phyloP scores from a whole-genome alignment of 2,329 filamentous ascomycete genomes.

The Penicillium sumatraense region DNA sequence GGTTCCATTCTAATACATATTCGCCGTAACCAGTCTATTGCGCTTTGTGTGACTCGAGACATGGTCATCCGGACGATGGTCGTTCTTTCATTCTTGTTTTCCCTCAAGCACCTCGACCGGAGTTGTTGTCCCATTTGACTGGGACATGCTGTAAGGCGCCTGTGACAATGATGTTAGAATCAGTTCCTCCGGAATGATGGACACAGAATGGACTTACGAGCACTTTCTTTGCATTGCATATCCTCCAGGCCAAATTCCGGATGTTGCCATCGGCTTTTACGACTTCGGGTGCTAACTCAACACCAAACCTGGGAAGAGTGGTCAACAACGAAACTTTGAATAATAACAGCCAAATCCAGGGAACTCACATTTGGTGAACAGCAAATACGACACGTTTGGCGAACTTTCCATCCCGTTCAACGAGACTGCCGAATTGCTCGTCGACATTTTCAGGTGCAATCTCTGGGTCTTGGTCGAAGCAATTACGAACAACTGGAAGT shows the following conservation, averaged over 20 bases:
- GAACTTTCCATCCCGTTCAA: slow-evolving; percentile 87
- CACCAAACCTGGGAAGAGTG: slow-evolving; percentile 67
- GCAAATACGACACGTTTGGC: slow-evolving; percentile 90
- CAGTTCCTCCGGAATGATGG: background rate
- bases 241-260: slow-evolving; percentile 87
- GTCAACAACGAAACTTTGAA: slow-evolving; percentile 13
- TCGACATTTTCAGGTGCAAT: slow-evolving; percentile 81
- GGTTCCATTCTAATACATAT: background rate
- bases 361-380: slow-evolving; percentile 81
- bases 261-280: slow-evolving; percentile 92
- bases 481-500: slow-evolving; percentile 84
- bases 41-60: background rate
- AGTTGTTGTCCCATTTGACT: slow-evolving; percentile 65
- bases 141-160: slow-evolving; percentile 75
- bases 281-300: slow-evolving; percentile 91
- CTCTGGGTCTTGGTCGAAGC: slow-evolving; percentile 87
- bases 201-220: slow-evolving; percentile 64
- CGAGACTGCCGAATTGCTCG: slow-evolving; percentile 81
- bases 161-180: slow-evolving; percentile 34
- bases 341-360: background rate
- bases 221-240: slow-evolving; percentile 94
- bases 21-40: background rate
- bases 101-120: slow-evolving; percentile 48
- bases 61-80: background rate
- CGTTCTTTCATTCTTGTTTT: background rate